A percentile compares a stretch with the other conserved stretches of the same genome.
Evolutionary conservation across 805 yeast species (phyloP).

Genomic region (Candida broadrunensis): DNA sequence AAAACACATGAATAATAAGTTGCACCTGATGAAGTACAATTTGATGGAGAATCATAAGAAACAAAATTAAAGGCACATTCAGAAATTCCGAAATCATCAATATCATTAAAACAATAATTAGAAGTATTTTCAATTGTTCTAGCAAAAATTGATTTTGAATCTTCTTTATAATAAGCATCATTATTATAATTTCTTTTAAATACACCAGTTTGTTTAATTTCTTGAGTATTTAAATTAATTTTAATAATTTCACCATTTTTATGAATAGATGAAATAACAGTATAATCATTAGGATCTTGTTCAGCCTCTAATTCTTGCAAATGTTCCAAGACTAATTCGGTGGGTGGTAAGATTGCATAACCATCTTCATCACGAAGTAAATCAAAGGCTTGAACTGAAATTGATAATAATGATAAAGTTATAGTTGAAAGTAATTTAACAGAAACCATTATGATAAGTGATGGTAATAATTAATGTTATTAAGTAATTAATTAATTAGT

Average conservation of each 20-base stretch:
- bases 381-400: neutral
- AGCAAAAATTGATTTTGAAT: constrained; percentile 3
- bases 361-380: constrained; percentile 6
- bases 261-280: constrained; percentile 8
- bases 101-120: constrained; percentile 6
- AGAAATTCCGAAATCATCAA: constrained; percentile 5
- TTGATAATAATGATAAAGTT: constrained; percentile 1
- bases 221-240: constrained; percentile 8
- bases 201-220: constrained; percentile 7
- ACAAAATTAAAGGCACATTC: constrained; percentile 10
- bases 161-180: constrained; percentile 4
- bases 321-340: constrained; percentile 8
- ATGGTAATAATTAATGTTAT: too few relatives aligned
- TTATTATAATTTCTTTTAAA: constrained; percentile 7
- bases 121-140: constrained; percentile 6
- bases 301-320: constrained; percentile 1
- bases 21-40: constrained; percentile 4
- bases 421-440: constrained; percentile 4
- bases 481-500: too few relatives aligned
- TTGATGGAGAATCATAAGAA: constrained; percentile 6
- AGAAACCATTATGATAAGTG: constrained; percentile 6
- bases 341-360: constrained; percentile 10
- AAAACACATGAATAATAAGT: constrained; percentile 9
- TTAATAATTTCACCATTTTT: constrained; percentile 8
- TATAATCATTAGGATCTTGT: constrained; percentile 4